These are phyloP conservation scores for Hypholoma fasciculare DNA, from an alignment of 768 basidiomycete genomes.

Conservation along the genomic window DNA sequence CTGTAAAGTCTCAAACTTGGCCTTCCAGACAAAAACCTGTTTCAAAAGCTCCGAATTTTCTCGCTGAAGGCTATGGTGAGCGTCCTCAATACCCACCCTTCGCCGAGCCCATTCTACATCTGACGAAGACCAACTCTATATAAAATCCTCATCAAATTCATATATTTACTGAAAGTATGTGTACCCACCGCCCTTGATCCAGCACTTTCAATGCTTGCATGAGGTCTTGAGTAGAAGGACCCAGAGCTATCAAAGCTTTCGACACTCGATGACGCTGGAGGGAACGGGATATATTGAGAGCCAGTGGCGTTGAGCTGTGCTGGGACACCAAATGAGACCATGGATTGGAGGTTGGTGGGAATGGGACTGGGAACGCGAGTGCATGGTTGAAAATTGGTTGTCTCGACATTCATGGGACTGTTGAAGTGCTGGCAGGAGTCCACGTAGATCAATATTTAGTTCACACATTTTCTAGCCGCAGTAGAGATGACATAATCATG, in stretches of 20 bases:
- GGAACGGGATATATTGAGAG: not conserved
- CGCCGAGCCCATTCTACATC: conserved; percentile 2
- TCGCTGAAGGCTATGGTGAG: not conserved
- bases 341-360: no score
- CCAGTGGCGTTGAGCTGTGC: no score
- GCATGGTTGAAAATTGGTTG: no score
- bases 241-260: not conserved
- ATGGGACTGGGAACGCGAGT: no score
- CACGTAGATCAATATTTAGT: no score
- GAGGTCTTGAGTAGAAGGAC: not conserved
- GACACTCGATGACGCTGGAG: not conserved
- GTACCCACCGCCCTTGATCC: not conserved
- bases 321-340: no score
- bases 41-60: conserved; percentile 2
- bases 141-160: no score
- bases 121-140: conserved; percentile 3
- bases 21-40: not conserved
- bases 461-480: no score
- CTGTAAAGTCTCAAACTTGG: conserved; percentile 7
- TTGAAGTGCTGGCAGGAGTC: no score
- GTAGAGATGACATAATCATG: no score
- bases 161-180: no score
- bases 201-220: not conserved
- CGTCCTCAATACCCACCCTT: not conserved
- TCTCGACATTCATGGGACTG: no score